Evolutionary conservation across 73 alveolate genomes (phyloP).

Genomic region (Tetrahymena borealis): DNA sequence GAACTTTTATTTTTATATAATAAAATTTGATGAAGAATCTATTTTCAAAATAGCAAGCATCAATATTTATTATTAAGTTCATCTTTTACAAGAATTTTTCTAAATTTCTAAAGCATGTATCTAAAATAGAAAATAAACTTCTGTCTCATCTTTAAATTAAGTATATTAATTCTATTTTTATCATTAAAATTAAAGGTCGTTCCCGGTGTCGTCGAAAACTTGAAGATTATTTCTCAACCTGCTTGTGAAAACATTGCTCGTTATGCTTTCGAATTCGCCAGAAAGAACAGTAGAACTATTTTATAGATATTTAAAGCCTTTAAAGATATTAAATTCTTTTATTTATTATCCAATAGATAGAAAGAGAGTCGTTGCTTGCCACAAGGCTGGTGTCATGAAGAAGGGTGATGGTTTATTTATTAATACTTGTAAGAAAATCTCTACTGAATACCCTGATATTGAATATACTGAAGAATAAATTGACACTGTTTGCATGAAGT

Average conservation of each 20-base stretch:
- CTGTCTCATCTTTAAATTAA: neutral
- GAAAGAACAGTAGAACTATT: conserved; percentile 18
- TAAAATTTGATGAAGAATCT: too few species aligned
- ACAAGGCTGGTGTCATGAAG: conserved; percentile 78
- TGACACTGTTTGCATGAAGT: conserved; percentile 53
- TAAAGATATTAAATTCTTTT: neutral
- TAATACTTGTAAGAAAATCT: conserved; percentile 53
- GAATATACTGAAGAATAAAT: conserved; percentile 55
- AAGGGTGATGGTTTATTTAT: conserved; percentile 71
- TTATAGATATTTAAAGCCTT: neutral
- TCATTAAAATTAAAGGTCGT: conserved; percentile 48
- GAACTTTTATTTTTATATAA: too few species aligned
- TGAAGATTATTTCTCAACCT: conserved; percentile 56
- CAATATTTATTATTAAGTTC: too few species aligned
- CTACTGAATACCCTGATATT: conserved; percentile 55
- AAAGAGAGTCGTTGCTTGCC: conserved; percentile 59
- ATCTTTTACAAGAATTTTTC: too few species aligned
- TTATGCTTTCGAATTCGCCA: conserved; percentile 71
- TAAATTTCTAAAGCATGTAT: too few species aligned
- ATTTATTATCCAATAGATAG: conserved; percentile 18
- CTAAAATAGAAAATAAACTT: too few species aligned
- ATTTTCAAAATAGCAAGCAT: too few species aligned
- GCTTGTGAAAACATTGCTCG: conserved; percentile 60
- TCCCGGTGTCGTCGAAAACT: conserved; percentile 72
- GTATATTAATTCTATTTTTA: neutral